These are phyloP conservation scores for Metarhizium sp. DNA, from an alignment of 2,329 filamentous ascomycete species.

Conservation along the genomic window DNA sequence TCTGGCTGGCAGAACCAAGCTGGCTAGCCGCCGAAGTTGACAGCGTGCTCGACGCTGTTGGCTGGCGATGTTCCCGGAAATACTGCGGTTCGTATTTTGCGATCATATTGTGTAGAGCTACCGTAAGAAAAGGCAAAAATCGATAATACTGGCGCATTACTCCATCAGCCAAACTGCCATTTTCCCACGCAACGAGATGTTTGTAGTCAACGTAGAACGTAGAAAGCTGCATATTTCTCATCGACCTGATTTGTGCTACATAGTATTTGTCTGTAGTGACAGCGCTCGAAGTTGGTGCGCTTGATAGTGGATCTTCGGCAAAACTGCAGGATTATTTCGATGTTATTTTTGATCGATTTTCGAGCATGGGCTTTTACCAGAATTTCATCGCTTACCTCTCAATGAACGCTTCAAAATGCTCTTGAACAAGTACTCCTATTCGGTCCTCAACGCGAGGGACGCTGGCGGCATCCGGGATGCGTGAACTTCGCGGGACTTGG, in stretches of 20 bases:
- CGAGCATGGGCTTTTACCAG: not conserved
- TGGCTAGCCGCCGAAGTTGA: conserved; percentile 59
- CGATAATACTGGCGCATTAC: conserved; percentile 90
- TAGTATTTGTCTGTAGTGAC: conserved; percentile 75
- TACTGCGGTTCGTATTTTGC: conserved; percentile 91
- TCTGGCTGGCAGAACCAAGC: conserved; percentile 51
- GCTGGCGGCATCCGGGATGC: conserved; percentile 36
- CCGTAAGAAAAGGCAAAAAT: conserved; percentile 83
- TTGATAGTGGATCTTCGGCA: conserved; percentile 59
- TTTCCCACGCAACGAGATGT: conserved; percentile 68
- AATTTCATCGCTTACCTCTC: conserved; percentile 47
- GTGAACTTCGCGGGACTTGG: conserved; percentile 44
- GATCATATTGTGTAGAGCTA: conserved; percentile 85
- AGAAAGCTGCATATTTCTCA: conserved; percentile 66
- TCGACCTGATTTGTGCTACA: conserved; percentile 70
- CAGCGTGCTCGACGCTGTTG: conserved; percentile 63
- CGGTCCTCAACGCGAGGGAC: conserved; percentile 68
- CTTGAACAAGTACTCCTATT: conserved; percentile 64
- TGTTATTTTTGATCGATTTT: not conserved
- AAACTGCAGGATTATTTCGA: conserved; percentile 34
- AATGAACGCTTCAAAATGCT: conserved; percentile 71
- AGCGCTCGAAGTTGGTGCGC: conserved; percentile 57
- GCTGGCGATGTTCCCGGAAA: conserved; percentile 85
- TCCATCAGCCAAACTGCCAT: conserved; percentile 74
- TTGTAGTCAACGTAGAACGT: conserved; percentile 83